phyloP scores from a whole-genome alignment of 2,329 filamentous ascomycete species.

The Alternaria angustiovoidea region DNA sequence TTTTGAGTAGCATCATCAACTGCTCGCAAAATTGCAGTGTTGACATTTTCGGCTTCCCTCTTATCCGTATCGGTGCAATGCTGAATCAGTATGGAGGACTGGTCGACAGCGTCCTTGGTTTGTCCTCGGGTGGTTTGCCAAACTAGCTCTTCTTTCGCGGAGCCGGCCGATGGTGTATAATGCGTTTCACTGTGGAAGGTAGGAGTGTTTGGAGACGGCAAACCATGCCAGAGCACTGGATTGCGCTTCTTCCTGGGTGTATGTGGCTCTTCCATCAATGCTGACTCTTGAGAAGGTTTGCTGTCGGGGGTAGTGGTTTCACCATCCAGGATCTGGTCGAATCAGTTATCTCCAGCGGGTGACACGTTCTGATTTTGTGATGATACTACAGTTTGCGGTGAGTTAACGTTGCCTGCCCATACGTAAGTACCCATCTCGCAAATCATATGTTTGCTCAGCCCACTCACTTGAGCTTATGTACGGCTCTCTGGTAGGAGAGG shows the following conservation, averaged over 20 bases:
- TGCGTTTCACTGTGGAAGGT: not conserved
- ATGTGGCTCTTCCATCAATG: not conserved
- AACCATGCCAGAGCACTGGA: constrained; percentile 11
- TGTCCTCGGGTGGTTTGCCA: not conserved
- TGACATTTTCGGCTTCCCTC: not conserved
- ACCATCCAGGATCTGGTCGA: not conserved
- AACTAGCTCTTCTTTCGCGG: not conserved
- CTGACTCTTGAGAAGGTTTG: too few species aligned
- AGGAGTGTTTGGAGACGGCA: constrained; percentile 20
- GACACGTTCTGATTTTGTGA: not conserved
- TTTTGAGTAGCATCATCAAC: not conserved
- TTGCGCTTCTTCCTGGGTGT: constrained; percentile 6
- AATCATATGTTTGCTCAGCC: rapidly evolving
- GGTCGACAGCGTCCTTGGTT: not conserved
- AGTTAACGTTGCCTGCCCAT: constrained; percentile 7
- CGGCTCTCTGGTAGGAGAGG: constrained; percentile 11
- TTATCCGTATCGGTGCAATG: not conserved
- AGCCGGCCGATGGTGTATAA: not conserved
- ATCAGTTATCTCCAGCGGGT: rapidly evolving
- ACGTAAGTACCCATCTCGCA: not conserved
- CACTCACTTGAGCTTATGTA: constrained; percentile 14
- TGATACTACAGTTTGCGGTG: not conserved
- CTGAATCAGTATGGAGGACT: not conserved
- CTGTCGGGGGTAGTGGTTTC: not conserved
- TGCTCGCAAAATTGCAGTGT: too few species aligned